phyloP scores from a whole-genome alignment of 495 filamentous ascomycete genomes.

The Podospora pseudoanserina region DNA sequence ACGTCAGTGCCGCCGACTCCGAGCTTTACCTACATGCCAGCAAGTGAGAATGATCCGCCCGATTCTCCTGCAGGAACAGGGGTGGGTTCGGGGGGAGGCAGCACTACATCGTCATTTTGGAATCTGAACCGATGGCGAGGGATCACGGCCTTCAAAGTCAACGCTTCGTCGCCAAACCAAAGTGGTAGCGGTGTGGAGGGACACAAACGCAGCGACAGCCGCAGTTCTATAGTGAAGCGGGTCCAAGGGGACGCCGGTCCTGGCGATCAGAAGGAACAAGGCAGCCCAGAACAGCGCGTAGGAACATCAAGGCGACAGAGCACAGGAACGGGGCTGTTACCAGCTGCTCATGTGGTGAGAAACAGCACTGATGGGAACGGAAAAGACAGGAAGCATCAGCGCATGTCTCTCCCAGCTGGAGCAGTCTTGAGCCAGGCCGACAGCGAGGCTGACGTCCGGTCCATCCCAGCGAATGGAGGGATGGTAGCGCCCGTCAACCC shows the following conservation, averaged over 20 bases:
- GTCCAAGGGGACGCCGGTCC: background rate
- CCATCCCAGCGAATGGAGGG: slow-evolving; percentile 2
- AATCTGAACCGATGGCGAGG: slow-evolving; percentile 44
- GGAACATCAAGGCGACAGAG: background rate
- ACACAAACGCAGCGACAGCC: slow-evolving; percentile 18
- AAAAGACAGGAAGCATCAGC: slow-evolving; percentile 11
- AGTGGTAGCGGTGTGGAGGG: background rate
- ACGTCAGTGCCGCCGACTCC: slow-evolving; percentile 32
- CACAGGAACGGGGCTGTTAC: background rate
- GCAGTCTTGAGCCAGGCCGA: background rate
- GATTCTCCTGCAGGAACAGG: slow-evolving; percentile 17
- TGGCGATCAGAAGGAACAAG: slow-evolving; percentile 3
- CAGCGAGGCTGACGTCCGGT: slow-evolving; percentile 9
- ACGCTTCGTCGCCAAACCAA: slow-evolving; percentile 10
- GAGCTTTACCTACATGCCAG: slow-evolving; percentile 39
- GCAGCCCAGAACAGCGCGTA: background rate
- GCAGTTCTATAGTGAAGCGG: slow-evolving; percentile 5
- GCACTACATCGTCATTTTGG: slow-evolving; percentile 38
- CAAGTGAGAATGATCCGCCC: slow-evolving; percentile 31
- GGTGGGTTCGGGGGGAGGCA: slow-evolving; percentile 30
- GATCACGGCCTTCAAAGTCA: slow-evolving; percentile 30
- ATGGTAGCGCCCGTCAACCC: slow-evolving; percentile 7
- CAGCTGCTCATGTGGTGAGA: background rate
- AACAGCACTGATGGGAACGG: background rate
- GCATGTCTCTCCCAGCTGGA: slow-evolving; percentile 20